Base-by-base conservation (phyloP, 257 asterid species). In the Rehmannia glutinosa region DNA sequence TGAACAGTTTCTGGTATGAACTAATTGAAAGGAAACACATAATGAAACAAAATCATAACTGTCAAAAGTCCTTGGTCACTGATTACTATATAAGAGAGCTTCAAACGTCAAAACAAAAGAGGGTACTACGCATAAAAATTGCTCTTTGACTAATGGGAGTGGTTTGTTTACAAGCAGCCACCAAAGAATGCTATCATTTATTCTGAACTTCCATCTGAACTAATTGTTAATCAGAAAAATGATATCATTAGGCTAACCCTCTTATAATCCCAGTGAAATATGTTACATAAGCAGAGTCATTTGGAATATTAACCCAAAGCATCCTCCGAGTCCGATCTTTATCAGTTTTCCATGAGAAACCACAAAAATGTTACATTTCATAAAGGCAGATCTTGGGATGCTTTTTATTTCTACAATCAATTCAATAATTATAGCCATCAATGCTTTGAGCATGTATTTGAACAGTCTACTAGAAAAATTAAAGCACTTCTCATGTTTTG, bases 401-500 rank as follows among this genome's bases (percentile, higher is more conserved):
- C 32, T 42, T 21, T 53, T 27, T 68, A 11, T 46, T 46, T 39
- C 63, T 35, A n/a, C 19, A 50, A 33, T 42, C 64, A 17, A 27
- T 57, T 64, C 35, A 7, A 53, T 28, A 24, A 64, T 42, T 38
- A 24, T 50, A 53, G 8, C 32, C 56, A 60, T 8, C 62, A 36
- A 35, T 13, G 50, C 52, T 57, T 50, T 23, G 16, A 25, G 35
- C 28, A 39, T 57, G 8, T 52, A 68, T 12, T 53, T 28, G 61
- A 23, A 70, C 47, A 58, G 70, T 24, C 56, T 23, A 51, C 15
- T 38, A 75, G 54, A 64, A 47, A 46, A 47, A 46, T 8, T 50
- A 23, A 70, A 64, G 46, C 52, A 42, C 50, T 63, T 54, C 50
- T 66, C 50, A 51, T 57, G 30, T 64, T 56, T 33, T n/a, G 3